Evolutionary conservation across 169 alveolate genomes (phyloP), one percentile per base, ranked within the genome.

Genomic region (Cryptosporidium meleagridis): DNA sequence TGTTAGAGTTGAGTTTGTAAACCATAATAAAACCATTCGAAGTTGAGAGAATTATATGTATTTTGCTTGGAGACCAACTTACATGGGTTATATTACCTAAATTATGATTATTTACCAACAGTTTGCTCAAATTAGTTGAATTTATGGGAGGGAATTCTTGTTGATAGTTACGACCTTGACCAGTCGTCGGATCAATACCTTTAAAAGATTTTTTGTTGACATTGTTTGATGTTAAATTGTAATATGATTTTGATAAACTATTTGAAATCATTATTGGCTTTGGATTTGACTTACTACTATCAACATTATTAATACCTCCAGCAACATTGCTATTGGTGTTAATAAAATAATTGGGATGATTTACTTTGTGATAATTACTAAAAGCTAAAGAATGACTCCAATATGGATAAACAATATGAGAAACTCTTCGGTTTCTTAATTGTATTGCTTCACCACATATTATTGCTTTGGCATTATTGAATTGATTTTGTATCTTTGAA

Each of bases 31-130:
- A 80, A 1, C 89, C 89, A 62, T 59, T 62, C 9, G 80, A 62
- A 10, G 89, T 80, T 33, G 89, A 80, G 4, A 80, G 21, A 29
- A 80, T 41, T 23, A 80, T 61, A 33, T 65, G 69, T 41, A 62
- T 26, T 65, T 65, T 65, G 16, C 65, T 45, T 61, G 73, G 89
- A 65, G 75, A 80, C 89, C 89, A 80, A n/a, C 39, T 62, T 14
- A 80, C 89, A 80, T 67, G 48, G 3, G 52, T 59, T 41, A 80
- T 65, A 61, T 39, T 62, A 16, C 89, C 89, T 18, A 80, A 41
- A 37, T 53, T 12, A n/a, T 37, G 52, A 33, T 35, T 65, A 31
- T 65, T 31, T 31, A n/a, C 31, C 72, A 33, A 7, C 5, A 33
- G 7, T 29, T 35, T 65, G n/a, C 14, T 37, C 18, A 26, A 12